These are phyloP conservation scores for Candida maris DNA, from an alignment of 805 yeast genomes.

Conservation along the genomic window DNA sequence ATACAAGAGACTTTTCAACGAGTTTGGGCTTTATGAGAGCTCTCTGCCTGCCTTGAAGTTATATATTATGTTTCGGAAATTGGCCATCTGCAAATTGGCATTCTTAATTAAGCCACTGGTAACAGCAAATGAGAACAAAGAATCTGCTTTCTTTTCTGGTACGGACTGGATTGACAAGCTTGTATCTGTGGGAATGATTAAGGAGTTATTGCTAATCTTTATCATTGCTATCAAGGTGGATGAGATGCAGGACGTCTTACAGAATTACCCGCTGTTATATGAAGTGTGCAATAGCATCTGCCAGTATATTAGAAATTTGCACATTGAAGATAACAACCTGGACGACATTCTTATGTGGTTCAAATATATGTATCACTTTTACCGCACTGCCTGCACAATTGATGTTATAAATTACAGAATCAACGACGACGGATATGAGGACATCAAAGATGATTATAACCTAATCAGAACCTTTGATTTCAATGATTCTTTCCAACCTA, in stretches of 20 bases:
- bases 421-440: constrained; percentile 42
- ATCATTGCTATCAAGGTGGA: constrained; percentile 30
- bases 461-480: constrained; percentile 23
- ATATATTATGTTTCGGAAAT: constrained; percentile 27
- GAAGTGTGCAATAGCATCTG: constrained; percentile 24
- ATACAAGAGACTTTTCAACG: constrained; percentile 23
- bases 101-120: constrained; percentile 20
- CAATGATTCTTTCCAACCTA: constrained; percentile 23
- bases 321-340: constrained; percentile 18
- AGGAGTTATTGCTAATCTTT: constrained; percentile 24
- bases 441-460: constrained; percentile 30
- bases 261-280: constrained; percentile 24
- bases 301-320: constrained; percentile 10
- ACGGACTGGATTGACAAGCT: constrained; percentile 16
- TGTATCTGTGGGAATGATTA: constrained; percentile 20
- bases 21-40: constrained; percentile 26
- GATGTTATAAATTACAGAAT: constrained; percentile 45
- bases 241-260: constrained; percentile 26
- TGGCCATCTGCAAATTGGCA: constrained; percentile 20
- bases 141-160: constrained; percentile 8
- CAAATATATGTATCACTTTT: constrained; percentile 35
- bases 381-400: constrained; percentile 46
- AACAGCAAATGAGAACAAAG: constrained; percentile 8
- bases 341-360: constrained; percentile 28
- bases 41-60: constrained; percentile 21